These are phyloP conservation scores for Hanseniaspora hatyaiensis DNA, from an alignment of 805 yeast species.

Conservation along the genomic window DNA sequence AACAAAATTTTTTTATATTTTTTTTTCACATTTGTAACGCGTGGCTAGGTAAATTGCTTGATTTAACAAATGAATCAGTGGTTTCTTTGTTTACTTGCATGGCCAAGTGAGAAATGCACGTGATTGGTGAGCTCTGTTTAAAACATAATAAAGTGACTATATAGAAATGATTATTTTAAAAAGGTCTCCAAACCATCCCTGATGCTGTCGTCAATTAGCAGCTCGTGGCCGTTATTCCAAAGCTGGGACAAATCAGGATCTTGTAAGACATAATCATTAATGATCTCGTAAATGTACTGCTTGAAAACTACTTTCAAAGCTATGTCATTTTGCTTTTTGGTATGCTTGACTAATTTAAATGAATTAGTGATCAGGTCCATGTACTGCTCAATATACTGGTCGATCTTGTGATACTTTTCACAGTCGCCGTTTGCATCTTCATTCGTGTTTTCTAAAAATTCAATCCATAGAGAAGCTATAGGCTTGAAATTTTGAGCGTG, in stretches of 20 bases:
- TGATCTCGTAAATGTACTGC: conserved; percentile 32
- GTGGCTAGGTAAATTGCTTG: too few species aligned
- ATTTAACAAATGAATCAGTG: too few species aligned
- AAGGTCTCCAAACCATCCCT: conserved; percentile 10
- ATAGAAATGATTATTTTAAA: neutral
- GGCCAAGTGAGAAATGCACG: too few species aligned
- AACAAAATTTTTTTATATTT: too few species aligned
- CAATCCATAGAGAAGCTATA: conserved; percentile 36
- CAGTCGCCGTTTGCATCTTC: conserved; percentile 51
- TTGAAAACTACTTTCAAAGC: conserved; percentile 44
- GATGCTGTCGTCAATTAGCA: conserved; percentile 3
- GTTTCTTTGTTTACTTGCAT: too few species aligned
- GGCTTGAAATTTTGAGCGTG: conserved; percentile 23
- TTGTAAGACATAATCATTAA: conserved; percentile 16
- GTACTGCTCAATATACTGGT: conserved; percentile 30
- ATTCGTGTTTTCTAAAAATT: conserved; percentile 61
- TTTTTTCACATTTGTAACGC: too few species aligned
- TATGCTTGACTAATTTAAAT: conserved; percentile 6
- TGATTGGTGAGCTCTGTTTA: too few species aligned
- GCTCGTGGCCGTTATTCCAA: conserved; percentile 6
- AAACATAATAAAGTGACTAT: too few species aligned
- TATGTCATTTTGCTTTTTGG: conserved; percentile 36
- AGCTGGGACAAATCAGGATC: conserved; percentile 12
- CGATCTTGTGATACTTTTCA: conserved; percentile 39
- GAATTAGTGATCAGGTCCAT: conserved; percentile 22